phyloP scores from a whole-genome alignment of 257 asterid genomes.

The Petunia axillaris region DNA sequence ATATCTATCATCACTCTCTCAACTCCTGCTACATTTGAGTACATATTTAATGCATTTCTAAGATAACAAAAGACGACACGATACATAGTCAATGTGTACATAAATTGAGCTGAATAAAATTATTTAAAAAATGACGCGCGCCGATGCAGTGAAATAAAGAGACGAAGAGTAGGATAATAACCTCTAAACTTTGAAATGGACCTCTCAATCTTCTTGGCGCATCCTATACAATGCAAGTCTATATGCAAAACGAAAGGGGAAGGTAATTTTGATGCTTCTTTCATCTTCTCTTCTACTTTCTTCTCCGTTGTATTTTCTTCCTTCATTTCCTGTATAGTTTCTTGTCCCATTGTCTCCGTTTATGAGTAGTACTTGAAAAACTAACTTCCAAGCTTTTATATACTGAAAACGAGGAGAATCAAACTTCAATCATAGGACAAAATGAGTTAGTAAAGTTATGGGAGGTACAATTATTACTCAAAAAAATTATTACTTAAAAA shows the following conservation, averaged over 20 bases:
- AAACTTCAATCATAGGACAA: conserved; percentile 39
- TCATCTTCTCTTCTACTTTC: conserved; percentile 26
- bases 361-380: too few relatives aligned
- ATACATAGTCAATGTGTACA: background rate
- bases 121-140: too few relatives aligned
- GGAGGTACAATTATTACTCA: conserved; percentile 60
- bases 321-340: conserved; percentile 51
- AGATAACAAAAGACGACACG: background rate
- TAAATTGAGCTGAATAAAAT: background rate
- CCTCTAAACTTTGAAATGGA: conserved; percentile 76
- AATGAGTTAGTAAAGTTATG: conserved; percentile 35
- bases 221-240: conserved; percentile 86
- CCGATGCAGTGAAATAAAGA: too few relatives aligned
- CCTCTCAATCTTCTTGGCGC: conserved; percentile 85
- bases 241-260: conserved; percentile 62
- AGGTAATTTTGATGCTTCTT: conserved; percentile 47
- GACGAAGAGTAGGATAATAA: background rate
- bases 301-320: conserved; percentile 45
- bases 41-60: background rate
- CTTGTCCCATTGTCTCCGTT: conserved; percentile 58
- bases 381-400: too few relatives aligned
- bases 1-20: conserved; percentile 65
- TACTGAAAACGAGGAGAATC: conserved; percentile 30
- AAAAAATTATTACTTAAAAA: conserved; percentile 25
- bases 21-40: conserved; percentile 50